Base-by-base conservation (phyloP, 768 basidiomycete species). In the Melanogaster broomeanus region DNA sequence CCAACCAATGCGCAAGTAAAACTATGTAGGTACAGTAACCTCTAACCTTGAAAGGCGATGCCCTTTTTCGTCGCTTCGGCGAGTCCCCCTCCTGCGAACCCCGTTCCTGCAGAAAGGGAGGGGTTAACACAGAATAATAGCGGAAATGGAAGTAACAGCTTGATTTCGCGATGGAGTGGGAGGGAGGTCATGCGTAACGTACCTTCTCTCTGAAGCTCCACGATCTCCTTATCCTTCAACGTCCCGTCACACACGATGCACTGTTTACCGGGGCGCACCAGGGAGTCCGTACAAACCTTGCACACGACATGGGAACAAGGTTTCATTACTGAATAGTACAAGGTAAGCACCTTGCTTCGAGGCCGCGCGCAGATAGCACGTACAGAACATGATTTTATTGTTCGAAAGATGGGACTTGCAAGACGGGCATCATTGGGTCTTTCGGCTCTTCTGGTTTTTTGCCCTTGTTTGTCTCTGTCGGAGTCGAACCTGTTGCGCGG, bases 251-350 rank as follows among this genome's bases (percentile, higher is more conserved):
- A 99, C 9, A 90, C 86, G 12, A 94, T 81, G 64, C 97, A 99
- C 61, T 91, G 88, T 60, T 83, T 83, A 6, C 83, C 71, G 0
- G 88, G 82, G 27, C 81, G 82, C 16, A 94, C 87, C 38, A 98
- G 84, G 3, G 90, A 85, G 48, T 98, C 93, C 3, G 85, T 85
- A 68, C 97, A 98, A 6, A 86, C 89, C 63, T 90, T 88, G 71
- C 97, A 99, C 1, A 87, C 80, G 25, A 98, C 93, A 68, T 99
- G 93, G 0, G 86, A 88, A 67, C 96, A 99, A 5, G 87, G 79
- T 66, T 88, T 90, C 76, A 87, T 82, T 35, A 90, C 90, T 92
- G 28, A 42, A 38, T 8, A 15, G 31, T 24, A 45, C 27, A 39
- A 28, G 38, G 56, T 43, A 56, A 40, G 16, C 21, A 40, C 33